Percentiles rank a stretch among this genome's conserved stretches.
These are phyloP conservation scores for Vitis labrusca DNA, from an alignment of 164 flowering plant genomes.

Conservation along the genomic window DNA sequence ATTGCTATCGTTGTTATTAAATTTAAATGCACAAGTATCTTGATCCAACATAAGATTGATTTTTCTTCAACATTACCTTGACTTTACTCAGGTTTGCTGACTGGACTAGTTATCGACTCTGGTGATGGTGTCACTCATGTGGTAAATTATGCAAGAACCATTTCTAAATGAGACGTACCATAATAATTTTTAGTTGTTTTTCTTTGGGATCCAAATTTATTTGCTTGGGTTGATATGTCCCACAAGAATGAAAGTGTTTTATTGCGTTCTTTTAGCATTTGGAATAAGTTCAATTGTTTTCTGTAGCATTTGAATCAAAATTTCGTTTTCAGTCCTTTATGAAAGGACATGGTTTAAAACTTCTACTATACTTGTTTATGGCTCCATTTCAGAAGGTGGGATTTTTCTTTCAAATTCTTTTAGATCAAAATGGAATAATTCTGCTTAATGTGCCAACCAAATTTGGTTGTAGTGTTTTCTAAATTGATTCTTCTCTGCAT, in stretches of 20 bases:
- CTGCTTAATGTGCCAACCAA: too few relatives aligned
- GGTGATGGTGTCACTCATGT: slow-evolving; percentile 99
- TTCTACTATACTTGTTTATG: not conserved
- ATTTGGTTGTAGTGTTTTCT: not conserved
- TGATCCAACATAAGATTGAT: not conserved
- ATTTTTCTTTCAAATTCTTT: not conserved
- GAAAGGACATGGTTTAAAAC: not conserved
- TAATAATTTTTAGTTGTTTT: not conserved
- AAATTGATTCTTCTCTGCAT: not conserved
- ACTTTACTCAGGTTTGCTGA: slow-evolving; percentile 73
- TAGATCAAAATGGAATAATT: not conserved
- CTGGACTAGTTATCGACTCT: slow-evolving; percentile 97
- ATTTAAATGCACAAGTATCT: too few relatives aligned
- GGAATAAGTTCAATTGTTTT: not conserved
- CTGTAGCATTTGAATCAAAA: not conserved
- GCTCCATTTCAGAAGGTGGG: not conserved
- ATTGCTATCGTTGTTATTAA: too few relatives aligned
- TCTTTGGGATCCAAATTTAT: not conserved
- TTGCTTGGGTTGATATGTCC: not conserved
- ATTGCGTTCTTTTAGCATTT: not conserved
- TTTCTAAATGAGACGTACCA: not conserved
- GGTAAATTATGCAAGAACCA: slow-evolving; percentile 43
- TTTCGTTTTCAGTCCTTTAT: not conserved
- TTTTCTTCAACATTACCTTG: slow-evolving; percentile 8
- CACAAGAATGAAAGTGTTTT: not conserved